phyloP scores from a whole-genome alignment of 2,329 filamentous ascomycete species.

The Ophiostoma ips region DNA sequence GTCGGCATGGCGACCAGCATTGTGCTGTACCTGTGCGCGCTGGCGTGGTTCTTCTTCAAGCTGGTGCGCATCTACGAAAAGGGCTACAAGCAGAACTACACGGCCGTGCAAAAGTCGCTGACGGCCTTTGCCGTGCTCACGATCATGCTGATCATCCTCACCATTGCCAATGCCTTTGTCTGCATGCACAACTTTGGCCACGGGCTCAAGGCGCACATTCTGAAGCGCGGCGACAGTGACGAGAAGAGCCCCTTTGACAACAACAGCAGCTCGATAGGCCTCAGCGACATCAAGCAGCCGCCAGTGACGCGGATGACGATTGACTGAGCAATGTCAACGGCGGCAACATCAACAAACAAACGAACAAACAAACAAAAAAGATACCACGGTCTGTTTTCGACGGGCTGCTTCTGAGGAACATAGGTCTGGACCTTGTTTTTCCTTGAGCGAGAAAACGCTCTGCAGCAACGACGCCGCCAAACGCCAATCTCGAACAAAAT shows the following conservation, averaged over 20 bases:
- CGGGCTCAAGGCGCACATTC: slow-evolving; percentile 77
- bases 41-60: slow-evolving; percentile 97
- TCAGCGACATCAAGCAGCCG: slow-evolving; percentile 39
- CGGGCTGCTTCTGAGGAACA: too few species aligned
- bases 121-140: slow-evolving; percentile 93
- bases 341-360: background rate
- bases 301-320: slow-evolving; percentile 47
- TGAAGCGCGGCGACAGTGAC: slow-evolving; percentile 33
- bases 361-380: slow-evolving; percentile 13
- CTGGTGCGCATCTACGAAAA: slow-evolving; percentile 85
- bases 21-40: slow-evolving; percentile 71
- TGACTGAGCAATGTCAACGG: slow-evolving; percentile 26
- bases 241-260: slow-evolving; percentile 36
- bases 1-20: slow-evolving; percentile 66
- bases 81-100: slow-evolving; percentile 45
- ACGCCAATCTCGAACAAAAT: too few species aligned
- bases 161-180: slow-evolving; percentile 72
- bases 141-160: slow-evolving; percentile 73
- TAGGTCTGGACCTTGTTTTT: background rate
- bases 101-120: slow-evolving; percentile 67
- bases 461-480: too few species aligned
- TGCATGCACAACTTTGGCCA: slow-evolving; percentile 86
- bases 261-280: slow-evolving; percentile 39
- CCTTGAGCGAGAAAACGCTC: too few species aligned
- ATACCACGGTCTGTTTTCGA: too few species aligned